Evolutionary conservation across 2,329 filamentous ascomycete species (phyloP).

Genomic region (Exophiala alcalophila): DNA sequence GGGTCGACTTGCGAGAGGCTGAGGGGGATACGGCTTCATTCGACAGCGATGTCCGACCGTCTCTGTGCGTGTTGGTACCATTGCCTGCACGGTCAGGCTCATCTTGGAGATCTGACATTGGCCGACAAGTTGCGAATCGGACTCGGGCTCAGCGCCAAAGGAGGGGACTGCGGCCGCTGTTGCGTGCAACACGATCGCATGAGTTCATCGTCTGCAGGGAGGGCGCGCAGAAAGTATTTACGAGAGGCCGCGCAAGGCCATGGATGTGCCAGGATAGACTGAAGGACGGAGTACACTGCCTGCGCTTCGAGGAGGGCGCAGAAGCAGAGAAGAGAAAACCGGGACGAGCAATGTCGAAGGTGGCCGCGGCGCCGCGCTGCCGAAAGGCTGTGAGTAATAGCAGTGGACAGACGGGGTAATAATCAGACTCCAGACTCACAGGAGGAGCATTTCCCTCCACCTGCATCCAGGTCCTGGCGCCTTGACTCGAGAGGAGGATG

Average conservation of each 20-base stretch:
- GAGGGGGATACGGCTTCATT: slow-evolving; percentile 25
- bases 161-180: slow-evolving; percentile 12
- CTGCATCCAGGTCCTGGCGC: too few relatives aligned
- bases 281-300: too few relatives aligned
- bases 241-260: slow-evolving; percentile 4
- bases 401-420: too few relatives aligned
- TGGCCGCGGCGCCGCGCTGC: too few relatives aligned
- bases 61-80: slow-evolving; percentile 21
- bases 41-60: slow-evolving; percentile 23
- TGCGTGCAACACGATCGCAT: slow-evolving; percentile 18
- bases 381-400: too few relatives aligned
- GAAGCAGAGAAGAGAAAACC: too few relatives aligned
- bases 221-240: slow-evolving; percentile 4
- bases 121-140: slow-evolving; percentile 21
- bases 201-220: slow-evolving; percentile 12
- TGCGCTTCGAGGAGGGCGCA: too few relatives aligned
- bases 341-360: too few relatives aligned
- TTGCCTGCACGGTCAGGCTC: slow-evolving; percentile 26
- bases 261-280: too few relatives aligned
- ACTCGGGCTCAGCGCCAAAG: slow-evolving; percentile 8
- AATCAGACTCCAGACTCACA: too few relatives aligned
- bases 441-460: too few relatives aligned
- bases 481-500: too few relatives aligned
- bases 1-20: slow-evolving; percentile 20
- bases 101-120: slow-evolving; percentile 31